Evolutionary conservation across 768 basidiomycete species (phyloP).

Genomic region (Suillus paluster): DNA sequence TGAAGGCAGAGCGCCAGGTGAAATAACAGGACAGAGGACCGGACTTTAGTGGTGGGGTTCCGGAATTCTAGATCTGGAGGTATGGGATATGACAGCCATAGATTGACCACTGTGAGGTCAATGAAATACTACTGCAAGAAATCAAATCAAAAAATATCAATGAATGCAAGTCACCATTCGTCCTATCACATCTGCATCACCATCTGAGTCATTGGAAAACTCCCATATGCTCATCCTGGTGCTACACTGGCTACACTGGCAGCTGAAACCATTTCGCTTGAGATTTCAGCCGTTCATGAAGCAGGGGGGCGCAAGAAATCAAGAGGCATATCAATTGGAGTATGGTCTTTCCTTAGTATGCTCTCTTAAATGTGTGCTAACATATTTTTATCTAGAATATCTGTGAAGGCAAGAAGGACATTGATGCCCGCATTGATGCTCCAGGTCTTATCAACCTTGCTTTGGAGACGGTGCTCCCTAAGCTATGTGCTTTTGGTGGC

Average conservation of each 20-base stretch:
- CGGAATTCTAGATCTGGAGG: no score
- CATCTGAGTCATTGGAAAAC: not conserved
- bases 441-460: conserved; percentile 1
- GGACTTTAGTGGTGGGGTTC: no score
- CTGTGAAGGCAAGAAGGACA: conserved; percentile 7
- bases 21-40: no score
- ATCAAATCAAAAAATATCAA: no score
- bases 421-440: conserved; percentile 7
- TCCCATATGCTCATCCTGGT: no score
- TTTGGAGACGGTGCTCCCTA: not conserved
- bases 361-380: not conserved
- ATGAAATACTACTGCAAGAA: no score
- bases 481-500: not conserved
- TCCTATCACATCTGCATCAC: not conserved
- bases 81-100: no score
- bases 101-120: no score
- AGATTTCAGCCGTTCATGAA: conserved; percentile 4
- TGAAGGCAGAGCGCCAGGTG: no score
- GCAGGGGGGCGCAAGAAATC: no score
- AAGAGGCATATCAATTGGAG: conserved; percentile 1
- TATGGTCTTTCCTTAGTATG: conserved; percentile 1
- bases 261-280: conserved; percentile 6
- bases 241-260: no score
- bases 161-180: not conserved
- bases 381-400: conserved; percentile 7